A percentile compares a stretch with the other conserved stretches of the same genome.
These are phyloP conservation scores for Cercospora brassicicola DNA, from an alignment of 2,329 filamentous ascomycete species.

Conservation along the genomic window DNA sequence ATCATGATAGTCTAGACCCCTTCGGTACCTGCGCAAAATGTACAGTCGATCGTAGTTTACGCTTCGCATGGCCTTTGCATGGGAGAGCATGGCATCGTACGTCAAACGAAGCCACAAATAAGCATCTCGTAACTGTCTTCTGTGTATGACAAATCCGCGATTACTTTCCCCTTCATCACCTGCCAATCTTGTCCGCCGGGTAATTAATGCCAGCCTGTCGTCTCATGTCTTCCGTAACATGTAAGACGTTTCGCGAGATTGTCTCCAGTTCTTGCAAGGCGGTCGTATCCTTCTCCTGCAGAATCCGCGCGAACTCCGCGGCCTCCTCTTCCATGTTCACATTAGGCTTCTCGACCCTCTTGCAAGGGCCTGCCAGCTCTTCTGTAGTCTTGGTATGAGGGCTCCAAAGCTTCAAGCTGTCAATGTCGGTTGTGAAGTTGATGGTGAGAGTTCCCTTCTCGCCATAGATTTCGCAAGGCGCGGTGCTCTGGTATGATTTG, in stretches of 20 bases:
- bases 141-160: neutral
- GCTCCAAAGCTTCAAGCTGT: conserved; percentile 44
- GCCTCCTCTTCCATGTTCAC: conserved; percentile 53
- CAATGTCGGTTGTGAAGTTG: conserved; percentile 50
- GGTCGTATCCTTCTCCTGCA: conserved; percentile 43
- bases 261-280: conserved; percentile 43
- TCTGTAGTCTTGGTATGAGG: conserved; percentile 46
- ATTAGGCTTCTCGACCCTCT: conserved; percentile 41
- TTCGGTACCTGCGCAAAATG: neutral
- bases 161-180: conserved; percentile 1
- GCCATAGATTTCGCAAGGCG: conserved; percentile 51
- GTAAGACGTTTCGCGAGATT: conserved; percentile 46
- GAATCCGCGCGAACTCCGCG: conserved; percentile 47
- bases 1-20: neutral
- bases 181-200: conserved; percentile 37
- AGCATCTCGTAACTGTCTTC: neutral
- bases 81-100: neutral
- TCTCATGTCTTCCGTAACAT: conserved; percentile 47
- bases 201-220: conserved; percentile 49
- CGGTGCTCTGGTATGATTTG: conserved; percentile 49
- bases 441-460: conserved; percentile 49
- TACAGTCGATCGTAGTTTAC: neutral
- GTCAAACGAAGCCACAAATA: neutral
- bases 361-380: conserved; percentile 41
- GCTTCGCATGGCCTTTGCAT: neutral